These are phyloP conservation scores for Nicotiana knightiana DNA, from an alignment of 257 asterid species.

Conservation along the genomic window DNA sequence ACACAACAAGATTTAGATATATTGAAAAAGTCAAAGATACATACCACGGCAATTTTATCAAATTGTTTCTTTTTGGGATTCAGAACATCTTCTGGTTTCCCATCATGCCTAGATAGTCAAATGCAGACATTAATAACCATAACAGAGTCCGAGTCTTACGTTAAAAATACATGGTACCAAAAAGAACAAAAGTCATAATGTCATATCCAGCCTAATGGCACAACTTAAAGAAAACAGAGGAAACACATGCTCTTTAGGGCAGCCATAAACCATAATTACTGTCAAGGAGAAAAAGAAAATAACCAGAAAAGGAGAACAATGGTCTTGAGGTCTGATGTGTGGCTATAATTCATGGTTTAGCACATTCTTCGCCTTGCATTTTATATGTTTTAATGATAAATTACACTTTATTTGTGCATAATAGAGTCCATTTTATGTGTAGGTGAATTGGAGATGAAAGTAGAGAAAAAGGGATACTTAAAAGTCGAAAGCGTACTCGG, in stretches of 20 bases:
- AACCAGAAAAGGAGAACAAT: neutral
- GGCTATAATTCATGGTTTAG: too few relatives aligned
- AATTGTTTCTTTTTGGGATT: constrained; percentile 98
- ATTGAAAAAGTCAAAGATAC: neutral
- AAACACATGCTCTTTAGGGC: neutral
- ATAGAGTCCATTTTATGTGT: too few relatives aligned
- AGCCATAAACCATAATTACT: neutral
- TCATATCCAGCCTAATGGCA: neutral
- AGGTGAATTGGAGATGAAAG: too few relatives aligned
- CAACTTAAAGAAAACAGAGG: neutral
- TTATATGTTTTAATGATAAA: too few relatives aligned
- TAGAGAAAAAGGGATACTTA: too few relatives aligned
- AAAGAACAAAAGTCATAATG: neutral
- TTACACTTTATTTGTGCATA: too few relatives aligned
- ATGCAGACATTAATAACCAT: neutral
- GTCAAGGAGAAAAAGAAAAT: constrained; percentile 5
- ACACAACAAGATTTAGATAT: neutral
- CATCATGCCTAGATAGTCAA: constrained; percentile 50
- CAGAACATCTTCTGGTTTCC: constrained; percentile 84
- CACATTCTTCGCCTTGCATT: too few relatives aligned
- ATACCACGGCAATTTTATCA: constrained; percentile 85
- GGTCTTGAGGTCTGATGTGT: neutral
- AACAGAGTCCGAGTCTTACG: neutral
- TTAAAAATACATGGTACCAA: neutral
- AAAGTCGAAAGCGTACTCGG: too few relatives aligned